phyloP scores from a whole-genome alignment of 2,329 filamentous ascomycete genomes.

The Colletotrichum gloeosporioides region DNA sequence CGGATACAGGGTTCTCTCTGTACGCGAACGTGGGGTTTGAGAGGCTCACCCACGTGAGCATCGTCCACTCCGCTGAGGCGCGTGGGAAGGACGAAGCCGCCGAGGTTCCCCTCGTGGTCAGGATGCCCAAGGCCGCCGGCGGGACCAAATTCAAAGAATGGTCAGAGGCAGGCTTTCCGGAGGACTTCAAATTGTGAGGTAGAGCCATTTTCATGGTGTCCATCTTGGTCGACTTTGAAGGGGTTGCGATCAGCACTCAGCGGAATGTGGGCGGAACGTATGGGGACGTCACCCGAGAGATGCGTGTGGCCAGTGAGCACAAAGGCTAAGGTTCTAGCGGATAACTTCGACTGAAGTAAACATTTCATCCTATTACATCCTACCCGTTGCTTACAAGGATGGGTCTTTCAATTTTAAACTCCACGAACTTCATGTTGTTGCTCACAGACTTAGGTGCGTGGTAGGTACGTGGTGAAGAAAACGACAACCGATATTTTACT shows the following conservation, averaged over 20 bases:
- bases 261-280: neutral
- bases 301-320: accelerated
- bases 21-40: conserved; percentile 33
- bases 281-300: neutral
- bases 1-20: conserved; percentile 41
- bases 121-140: conserved; percentile 37
- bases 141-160: conserved; percentile 38
- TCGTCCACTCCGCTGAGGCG: conserved; percentile 20
- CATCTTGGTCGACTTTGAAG: neutral
- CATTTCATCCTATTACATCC: neutral
- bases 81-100: conserved; percentile 39
- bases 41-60: neutral
- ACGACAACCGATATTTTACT: neutral
- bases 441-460: neutral
- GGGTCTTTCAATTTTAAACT: neutral
- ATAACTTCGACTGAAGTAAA: neutral
- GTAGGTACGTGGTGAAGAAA: accelerated
- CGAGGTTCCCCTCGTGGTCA: conserved; percentile 44
- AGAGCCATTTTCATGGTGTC: neutral
- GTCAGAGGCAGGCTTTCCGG: conserved; percentile 23
- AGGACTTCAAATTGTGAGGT: neutral
- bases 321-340: neutral
- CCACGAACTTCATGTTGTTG: neutral
- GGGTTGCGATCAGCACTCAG: neutral
- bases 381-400: no score